Conservation (phyloP, 352 stramenopile genomes). For the Elongisporangium anandrum region DNA sequence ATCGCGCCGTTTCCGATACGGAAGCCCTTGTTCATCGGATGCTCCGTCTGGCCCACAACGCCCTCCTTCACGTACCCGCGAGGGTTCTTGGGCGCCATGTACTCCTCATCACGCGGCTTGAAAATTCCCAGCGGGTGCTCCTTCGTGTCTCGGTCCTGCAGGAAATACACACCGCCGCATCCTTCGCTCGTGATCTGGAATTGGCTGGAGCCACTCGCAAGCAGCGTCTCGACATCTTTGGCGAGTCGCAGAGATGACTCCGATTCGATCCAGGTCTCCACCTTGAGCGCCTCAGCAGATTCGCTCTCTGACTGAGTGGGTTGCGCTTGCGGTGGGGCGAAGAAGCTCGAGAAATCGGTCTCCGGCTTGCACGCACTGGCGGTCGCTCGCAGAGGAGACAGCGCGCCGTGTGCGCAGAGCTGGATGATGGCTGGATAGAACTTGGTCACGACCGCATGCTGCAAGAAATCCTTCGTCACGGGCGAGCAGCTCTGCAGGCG, state of each 20-base stretch:
- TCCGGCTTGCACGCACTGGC: background rate
- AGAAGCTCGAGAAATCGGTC: background rate
- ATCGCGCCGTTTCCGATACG: constrained; percentile 81
- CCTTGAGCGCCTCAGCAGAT: constrained; percentile 14
- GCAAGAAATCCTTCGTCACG: constrained; percentile 36
- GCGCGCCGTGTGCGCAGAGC: constrained; percentile 7
- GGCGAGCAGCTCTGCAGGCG: constrained; percentile 35
- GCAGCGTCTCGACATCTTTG: constrained; percentile 29
- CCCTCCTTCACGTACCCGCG: constrained; percentile 90
- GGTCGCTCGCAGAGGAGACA: constrained; percentile 21
- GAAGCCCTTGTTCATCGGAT: constrained; percentile 85
- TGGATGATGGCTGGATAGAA: constrained; percentile 40
- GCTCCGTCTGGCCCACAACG: constrained; percentile 71
- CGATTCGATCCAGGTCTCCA: constrained; percentile 30
- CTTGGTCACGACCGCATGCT: constrained; percentile 39
- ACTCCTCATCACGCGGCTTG: constrained; percentile 98
- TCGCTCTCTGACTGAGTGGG: background rate
- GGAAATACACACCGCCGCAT: constrained; percentile 73
- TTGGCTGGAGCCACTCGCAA: constrained; percentile 20
- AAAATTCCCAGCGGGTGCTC: constrained; percentile 83
- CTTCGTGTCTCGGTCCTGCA: constrained; percentile 24
- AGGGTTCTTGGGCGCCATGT: constrained; percentile 98
- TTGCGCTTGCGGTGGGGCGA: constrained; percentile 1
- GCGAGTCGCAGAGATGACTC: constrained; percentile 41
- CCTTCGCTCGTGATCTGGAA: constrained; percentile 75